Conservation (phyloP, 2,329 filamentous ascomycete genomes). For the Pseudogymnoascus sp. region DNA sequence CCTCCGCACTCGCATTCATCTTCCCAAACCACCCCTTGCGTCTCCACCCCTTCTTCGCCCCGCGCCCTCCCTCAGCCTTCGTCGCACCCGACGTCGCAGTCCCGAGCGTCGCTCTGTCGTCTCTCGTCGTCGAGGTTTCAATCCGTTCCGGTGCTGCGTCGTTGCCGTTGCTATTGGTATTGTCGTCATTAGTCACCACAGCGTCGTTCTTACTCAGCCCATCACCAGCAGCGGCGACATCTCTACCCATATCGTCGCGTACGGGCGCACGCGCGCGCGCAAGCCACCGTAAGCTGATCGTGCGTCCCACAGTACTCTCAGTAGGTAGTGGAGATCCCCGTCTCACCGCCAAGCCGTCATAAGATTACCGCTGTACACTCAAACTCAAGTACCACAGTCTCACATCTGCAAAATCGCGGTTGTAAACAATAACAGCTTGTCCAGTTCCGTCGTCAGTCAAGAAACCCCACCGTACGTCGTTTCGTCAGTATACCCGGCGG, state of each 20-base stretch:
- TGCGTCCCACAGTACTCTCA: background rate
- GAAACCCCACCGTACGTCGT: background rate
- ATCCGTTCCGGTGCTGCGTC: background rate
- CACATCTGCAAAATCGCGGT: background rate
- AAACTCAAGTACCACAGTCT: background rate
- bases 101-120: background rate
- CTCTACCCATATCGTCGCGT: background rate
- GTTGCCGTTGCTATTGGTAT: background rate
- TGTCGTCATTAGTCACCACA: background rate
- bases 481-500: background rate
- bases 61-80: background rate
- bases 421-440: background rate
- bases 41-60: background rate
- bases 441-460: background rate
- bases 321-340: background rate
- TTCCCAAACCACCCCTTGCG: background rate
- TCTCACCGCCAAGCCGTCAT: conserved; percentile 5
- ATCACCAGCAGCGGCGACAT: background rate
- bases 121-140: background rate
- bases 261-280: background rate
- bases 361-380: background rate
- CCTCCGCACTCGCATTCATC: background rate
- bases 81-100: background rate
- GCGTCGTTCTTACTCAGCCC: background rate
- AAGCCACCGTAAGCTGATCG: background rate